Conservation (phyloP, 768 basidiomycete genomes). For the Trametes cingulata region DNA sequence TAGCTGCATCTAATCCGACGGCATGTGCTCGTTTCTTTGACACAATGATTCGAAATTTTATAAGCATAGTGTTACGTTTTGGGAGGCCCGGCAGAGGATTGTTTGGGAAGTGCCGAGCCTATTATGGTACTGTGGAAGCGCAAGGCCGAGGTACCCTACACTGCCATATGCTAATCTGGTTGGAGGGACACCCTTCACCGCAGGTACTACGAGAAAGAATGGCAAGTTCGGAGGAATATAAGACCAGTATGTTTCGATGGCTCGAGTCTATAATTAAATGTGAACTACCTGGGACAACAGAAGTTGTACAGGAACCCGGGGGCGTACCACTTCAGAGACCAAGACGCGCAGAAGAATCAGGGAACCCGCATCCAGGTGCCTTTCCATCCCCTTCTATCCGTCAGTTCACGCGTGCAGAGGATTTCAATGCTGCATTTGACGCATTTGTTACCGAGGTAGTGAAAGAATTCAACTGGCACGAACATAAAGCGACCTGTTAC, state of each 20-base stretch:
- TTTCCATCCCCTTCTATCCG: background rate
- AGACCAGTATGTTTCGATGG: background rate
- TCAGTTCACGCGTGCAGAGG: background rate
- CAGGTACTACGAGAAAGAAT: slow-evolving; percentile 19
- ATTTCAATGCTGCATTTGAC: background rate
- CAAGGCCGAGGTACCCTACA: slow-evolving; percentile 35
- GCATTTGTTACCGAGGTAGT: background rate
- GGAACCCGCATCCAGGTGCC: background rate
- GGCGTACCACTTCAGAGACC: background rate
- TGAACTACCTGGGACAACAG: background rate
- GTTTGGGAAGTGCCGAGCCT: slow-evolving; percentile 20
- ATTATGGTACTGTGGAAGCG: slow-evolving; percentile 30
- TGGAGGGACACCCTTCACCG: slow-evolving; percentile 28
- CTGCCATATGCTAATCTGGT: slow-evolving; percentile 35
- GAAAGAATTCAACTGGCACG: too few species aligned
- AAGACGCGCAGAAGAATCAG: background rate
- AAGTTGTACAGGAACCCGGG: background rate
- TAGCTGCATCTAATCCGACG: background rate
- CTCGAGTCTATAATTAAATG: background rate
- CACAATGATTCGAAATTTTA: background rate
- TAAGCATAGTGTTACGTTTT: background rate
- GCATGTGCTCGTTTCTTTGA: background rate
- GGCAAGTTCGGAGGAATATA: background rate
- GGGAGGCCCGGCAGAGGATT: slow-evolving; percentile 6
- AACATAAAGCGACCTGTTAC: slow-evolving; percentile 15